phyloP scores from a whole-genome alignment of 306 rosid species.

The Elaeagnus macrophylla region DNA sequence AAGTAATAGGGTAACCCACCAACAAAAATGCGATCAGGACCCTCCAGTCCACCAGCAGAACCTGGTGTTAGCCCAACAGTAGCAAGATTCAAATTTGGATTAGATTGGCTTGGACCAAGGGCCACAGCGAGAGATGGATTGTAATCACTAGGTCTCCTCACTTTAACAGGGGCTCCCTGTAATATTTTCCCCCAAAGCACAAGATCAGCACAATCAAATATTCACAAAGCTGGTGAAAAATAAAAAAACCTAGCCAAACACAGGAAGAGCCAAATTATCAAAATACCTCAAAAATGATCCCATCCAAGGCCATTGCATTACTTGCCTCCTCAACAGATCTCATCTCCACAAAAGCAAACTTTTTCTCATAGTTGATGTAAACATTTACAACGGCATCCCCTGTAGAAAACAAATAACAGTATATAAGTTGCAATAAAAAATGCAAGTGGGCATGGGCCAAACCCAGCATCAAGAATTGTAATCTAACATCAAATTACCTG shows the following conservation, averaged over 20 bases:
- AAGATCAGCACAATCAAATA: background rate
- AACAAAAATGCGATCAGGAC: slow-evolving; percentile 98
- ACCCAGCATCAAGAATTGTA: background rate
- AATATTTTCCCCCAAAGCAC: background rate
- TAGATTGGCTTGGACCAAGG: slow-evolving; percentile 96
- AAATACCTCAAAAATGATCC: slow-evolving; percentile 88
- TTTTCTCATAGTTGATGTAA: slow-evolving; percentile 94
- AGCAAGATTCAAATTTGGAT: slow-evolving; percentile 74
- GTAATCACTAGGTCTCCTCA: slow-evolving; percentile 96
- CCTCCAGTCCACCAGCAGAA: slow-evolving; percentile 99
- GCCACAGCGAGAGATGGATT: slow-evolving; percentile 97
- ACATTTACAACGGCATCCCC: slow-evolving; percentile 99
- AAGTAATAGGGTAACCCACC: slow-evolving; percentile 98
- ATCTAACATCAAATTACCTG: slow-evolving; percentile 52
- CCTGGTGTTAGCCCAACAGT: slow-evolving; percentile 96
- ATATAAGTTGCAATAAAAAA: slow-evolving; percentile 2
- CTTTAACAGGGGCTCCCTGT: slow-evolving; percentile 98
- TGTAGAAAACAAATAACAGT: slow-evolving; percentile 16
- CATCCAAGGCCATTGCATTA: slow-evolving; percentile 98
- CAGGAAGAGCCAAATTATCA: background rate
- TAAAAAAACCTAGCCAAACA: background rate
- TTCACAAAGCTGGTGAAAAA: background rate
- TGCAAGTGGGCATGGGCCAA: background rate
- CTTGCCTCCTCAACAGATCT: slow-evolving; percentile 99
- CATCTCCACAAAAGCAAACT: slow-evolving; percentile 98